phyloP scores from a whole-genome alignment of 2,329 filamentous ascomycete species.

The Hypoxylon rubiginosum region DNA sequence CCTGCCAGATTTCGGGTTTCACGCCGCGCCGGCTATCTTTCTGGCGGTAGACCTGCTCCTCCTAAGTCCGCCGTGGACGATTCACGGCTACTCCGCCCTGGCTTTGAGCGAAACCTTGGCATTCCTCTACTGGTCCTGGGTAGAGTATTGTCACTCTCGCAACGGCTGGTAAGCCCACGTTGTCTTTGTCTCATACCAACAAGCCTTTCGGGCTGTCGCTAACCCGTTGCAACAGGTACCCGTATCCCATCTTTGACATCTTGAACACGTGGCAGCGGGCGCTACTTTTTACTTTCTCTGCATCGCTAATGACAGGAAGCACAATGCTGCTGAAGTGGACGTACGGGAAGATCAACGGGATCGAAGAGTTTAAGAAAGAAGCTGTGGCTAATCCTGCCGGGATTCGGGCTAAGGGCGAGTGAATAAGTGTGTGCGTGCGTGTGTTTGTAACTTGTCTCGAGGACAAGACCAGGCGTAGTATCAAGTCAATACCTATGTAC shows the following conservation, averaged over 20 bases:
- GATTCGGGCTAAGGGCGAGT: constrained; percentile 40
- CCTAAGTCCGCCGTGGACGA: constrained; percentile 79
- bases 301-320: constrained; percentile 77
- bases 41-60: constrained; percentile 75
- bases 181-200: constrained; percentile 5
- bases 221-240: constrained; percentile 69
- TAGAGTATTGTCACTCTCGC: constrained; percentile 76
- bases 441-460: background rate
- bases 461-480: background rate
- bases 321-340: constrained; percentile 77
- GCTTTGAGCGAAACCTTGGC: constrained; percentile 70
- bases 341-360: constrained; percentile 76
- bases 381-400: constrained; percentile 45
- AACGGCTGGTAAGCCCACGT: constrained; percentile 71
- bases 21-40: constrained; percentile 74
- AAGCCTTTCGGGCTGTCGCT: constrained; percentile 17
- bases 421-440: constrained; percentile 1
- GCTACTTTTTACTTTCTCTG: constrained; percentile 77
- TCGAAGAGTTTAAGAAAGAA: constrained; percentile 57
- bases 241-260: constrained; percentile 85
- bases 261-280: constrained; percentile 75
- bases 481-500: background rate
- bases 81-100: constrained; percentile 71
- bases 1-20: constrained; percentile 73
- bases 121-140: constrained; percentile 81